A percentile compares a stretch with the other conserved stretches of the same genome.
Evolutionary conservation across 441 rosid genomes (phyloP).

Genomic region (Geranium incanum): DNA sequence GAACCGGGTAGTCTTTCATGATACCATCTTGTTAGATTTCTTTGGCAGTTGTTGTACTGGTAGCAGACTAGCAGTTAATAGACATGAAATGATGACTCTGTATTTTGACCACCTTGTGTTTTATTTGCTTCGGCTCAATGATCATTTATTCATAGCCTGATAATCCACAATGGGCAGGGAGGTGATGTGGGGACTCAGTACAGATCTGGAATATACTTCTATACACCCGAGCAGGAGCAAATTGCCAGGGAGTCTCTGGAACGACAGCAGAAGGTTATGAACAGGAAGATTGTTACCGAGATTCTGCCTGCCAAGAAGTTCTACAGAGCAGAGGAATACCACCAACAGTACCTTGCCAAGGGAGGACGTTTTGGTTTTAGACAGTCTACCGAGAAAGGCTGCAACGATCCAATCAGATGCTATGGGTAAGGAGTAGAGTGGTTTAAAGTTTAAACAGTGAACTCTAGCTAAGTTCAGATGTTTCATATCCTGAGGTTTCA

Average conservation of each 20-base stretch:
- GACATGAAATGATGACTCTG: neutral
- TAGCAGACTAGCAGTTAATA: neutral
- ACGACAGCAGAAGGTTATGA: slow-evolving; percentile 48
- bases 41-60: neutral
- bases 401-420: slow-evolving; percentile 83
- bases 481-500: slow-evolving; percentile 12
- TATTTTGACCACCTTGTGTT: neutral
- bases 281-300: slow-evolving; percentile 69
- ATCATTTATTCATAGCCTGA: slow-evolving; percentile 4
- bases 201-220: slow-evolving; percentile 79
- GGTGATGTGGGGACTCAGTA: slow-evolving; percentile 83
- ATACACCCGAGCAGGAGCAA: slow-evolving; percentile 79
- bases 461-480: neutral
- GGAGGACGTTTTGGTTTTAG: slow-evolving; percentile 70
- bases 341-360: slow-evolving; percentile 79
- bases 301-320: slow-evolving; percentile 80
- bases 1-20: neutral
- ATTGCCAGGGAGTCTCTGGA: slow-evolving; percentile 57
- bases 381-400: slow-evolving; percentile 70
- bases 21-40: neutral
- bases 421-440: slow-evolving; percentile 44
- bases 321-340: slow-evolving; percentile 78
- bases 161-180: slow-evolving; percentile 40
- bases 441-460: neutral
- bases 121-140: neutral